Evolutionary conservation across 306 rosid genomes (phyloP).

Genomic region (Sicyos edulis): DNA sequence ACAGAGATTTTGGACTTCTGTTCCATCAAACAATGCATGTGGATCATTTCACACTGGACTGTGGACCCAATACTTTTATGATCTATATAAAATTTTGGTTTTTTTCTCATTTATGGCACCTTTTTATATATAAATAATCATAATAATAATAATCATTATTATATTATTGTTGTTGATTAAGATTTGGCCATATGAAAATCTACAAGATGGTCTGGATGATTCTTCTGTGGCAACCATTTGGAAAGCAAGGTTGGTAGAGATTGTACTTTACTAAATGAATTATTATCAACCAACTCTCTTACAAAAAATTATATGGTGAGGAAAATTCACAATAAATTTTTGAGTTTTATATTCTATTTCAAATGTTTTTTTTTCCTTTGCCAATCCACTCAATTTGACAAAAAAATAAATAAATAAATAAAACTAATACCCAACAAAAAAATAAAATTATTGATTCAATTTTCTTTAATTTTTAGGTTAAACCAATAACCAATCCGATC

Average conservation of each 20-base stretch:
- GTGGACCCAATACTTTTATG: conserved; percentile 8
- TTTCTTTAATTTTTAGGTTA: no score
- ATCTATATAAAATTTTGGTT: neutral
- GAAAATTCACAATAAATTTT: no score
- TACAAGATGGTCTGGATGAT: neutral
- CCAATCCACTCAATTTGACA: no score
- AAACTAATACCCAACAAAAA: no score
- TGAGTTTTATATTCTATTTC: no score
- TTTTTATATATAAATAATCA: neutral
- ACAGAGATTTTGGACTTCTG: no score
- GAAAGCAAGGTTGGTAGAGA: conserved; percentile 1
- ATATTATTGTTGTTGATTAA: neutral
- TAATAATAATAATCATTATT: neutral
- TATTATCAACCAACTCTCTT: neutral
- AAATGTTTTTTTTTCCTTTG: no score
- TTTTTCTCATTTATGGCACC: neutral
- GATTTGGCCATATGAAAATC: conserved; percentile 6
- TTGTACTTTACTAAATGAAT: neutral
- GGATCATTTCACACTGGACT: neutral
- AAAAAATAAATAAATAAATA: no score
- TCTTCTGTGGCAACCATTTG: neutral
- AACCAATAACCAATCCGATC: no score
- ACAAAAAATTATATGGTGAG: no score
- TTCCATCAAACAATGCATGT: no score
- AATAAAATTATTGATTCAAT: no score